Conservation (phyloP, 1,139 yeast genomes). For the Suhomyces wounanorum region DNA sequence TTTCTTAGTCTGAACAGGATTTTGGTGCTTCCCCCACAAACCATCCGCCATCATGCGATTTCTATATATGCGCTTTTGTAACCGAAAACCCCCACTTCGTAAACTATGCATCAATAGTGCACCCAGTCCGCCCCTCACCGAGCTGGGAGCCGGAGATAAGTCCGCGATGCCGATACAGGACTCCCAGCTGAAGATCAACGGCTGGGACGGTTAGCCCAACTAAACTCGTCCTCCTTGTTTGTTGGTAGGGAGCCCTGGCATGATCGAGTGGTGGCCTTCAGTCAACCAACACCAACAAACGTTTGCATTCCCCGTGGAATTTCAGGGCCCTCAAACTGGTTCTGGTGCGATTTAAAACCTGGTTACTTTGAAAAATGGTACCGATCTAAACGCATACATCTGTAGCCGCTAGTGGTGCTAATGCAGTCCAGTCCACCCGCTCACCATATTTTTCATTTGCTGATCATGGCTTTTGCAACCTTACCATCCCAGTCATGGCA, state of each 20-base stretch:
- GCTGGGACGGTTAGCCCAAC: neutral
- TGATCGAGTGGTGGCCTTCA: neutral
- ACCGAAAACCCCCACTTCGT: neutral
- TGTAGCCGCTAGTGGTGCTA: neutral
- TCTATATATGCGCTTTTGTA: neutral
- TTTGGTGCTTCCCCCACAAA: neutral
- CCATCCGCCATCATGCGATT: neutral
- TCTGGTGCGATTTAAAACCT: neutral
- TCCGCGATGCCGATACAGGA: neutral
- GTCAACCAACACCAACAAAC: no score
- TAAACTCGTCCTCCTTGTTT: neutral
- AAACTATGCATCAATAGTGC: neutral
- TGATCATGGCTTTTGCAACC: neutral
- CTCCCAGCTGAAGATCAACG: neutral
- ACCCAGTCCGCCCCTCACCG: neutral
- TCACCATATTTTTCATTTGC: neutral
- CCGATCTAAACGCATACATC: neutral
- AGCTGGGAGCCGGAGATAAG: constrained; percentile 1
- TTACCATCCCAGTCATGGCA: neutral
- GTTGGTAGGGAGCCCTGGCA: neutral
- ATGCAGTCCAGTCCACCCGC: neutral
- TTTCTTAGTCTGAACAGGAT: no score
- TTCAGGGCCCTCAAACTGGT: neutral
- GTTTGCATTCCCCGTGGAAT: neutral
- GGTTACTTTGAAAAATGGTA: neutral